Conservation (phyloP, 768 basidiomycete species). For the Agaricus sinodeliciosus region DNA sequence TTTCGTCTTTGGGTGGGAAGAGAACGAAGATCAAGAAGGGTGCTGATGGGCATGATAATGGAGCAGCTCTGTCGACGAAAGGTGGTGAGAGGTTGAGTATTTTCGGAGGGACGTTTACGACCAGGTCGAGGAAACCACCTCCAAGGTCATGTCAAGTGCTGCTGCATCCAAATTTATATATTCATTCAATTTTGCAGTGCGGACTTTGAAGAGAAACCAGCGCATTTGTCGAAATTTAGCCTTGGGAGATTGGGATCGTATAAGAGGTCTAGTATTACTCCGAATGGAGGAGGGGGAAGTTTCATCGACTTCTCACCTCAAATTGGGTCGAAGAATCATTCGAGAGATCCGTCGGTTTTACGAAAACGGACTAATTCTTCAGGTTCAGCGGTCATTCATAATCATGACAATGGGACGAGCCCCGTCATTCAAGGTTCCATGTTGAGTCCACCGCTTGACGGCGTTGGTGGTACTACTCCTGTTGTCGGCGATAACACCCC, state of each 20-base stretch:
- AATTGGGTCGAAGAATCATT: constrained; percentile 14
- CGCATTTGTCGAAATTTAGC: constrained; percentile 39
- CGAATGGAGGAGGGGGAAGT: not conserved
- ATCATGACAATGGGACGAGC: too few species aligned
- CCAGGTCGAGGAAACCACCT: constrained; percentile 74
- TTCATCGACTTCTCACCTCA: constrained; percentile 13
- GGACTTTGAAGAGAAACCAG: constrained; percentile 13
- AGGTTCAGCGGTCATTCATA: too few species aligned
- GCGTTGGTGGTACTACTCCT: too few species aligned
- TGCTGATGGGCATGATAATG: constrained; percentile 28
- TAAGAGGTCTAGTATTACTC: constrained; percentile 1
- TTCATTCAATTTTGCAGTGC: not conserved
- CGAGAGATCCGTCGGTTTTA: constrained; percentile 24
- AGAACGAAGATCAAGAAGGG: constrained; percentile 45
- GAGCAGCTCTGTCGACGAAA: constrained; percentile 13
- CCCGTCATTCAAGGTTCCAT: too few species aligned
- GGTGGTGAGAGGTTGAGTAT: constrained; percentile 67
- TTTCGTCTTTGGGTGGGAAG: constrained; percentile 18
- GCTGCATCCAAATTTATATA: too few species aligned
- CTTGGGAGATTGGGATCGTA: constrained; percentile 41
- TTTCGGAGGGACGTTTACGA: constrained; percentile 65
- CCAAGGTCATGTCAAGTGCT: constrained; percentile 43
- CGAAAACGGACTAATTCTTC: constrained; percentile 19
- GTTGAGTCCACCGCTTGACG: too few species aligned
- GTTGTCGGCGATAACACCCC: too few species aligned